Evolutionary conservation across 2,329 filamentous ascomycete species (phyloP), one percentile per base, ranked within the genome.

Genomic region (Aspergillus melleus): DNA sequence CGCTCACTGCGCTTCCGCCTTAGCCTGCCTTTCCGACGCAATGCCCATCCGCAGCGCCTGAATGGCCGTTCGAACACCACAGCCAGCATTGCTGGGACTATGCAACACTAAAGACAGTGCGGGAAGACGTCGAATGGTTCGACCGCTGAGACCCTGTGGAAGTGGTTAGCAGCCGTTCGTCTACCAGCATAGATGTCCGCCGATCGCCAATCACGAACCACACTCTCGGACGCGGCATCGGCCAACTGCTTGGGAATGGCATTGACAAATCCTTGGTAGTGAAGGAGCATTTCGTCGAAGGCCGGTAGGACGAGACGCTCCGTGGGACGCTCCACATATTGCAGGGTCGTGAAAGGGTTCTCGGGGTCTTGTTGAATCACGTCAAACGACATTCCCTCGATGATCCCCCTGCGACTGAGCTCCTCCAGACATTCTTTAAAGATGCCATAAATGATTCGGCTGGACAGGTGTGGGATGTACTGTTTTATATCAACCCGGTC

Each of bases 401-500:
- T 68, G 19, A 80, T 64, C 10, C 70, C 73, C 55, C 72, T 72
- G 12, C 71, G 68, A 20, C 77, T 72, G 20, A 83, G 70, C 54
- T 81, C 76, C 59, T 81, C 79, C 14, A 83, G 64, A 42, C 77
- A 80, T n/a, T 74, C 76, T 44, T 77, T 76, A 53, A 82, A 77
- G 52, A 84, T 82, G 55, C 80, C 77, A 65, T 83, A 83, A 16
- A 78, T 74, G 3, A 76, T 76, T 32, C 70, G 68, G 2, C 68
- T 61, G 4, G 72, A 75, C 8, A 81, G 76, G 6, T 69, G 69
- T 4, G 76, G 76, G 19, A 84, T 71, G 51, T 72, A 68, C 58
- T 82, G 76, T 59, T 80, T 79, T 59, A 82, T 74, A 61, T 81
- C 79, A 22, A 82, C 76, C 2, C 81, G 75, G 58, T 83, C 80